Base-by-base conservation (phyloP, 192 early-diverging fungal genomes). In the Coemansia sp. region DNA sequence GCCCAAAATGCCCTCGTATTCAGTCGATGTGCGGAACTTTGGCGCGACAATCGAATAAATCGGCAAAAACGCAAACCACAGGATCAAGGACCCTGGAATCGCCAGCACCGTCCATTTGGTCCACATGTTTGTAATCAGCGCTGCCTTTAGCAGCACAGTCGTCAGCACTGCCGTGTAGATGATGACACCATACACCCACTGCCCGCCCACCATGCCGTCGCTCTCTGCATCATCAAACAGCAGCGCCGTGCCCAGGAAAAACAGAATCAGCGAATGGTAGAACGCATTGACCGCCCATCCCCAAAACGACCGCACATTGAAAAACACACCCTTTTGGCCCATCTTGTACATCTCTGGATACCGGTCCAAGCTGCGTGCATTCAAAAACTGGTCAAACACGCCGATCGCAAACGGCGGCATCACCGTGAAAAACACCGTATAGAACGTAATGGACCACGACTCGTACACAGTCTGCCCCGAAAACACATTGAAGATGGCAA, bases 261-360 rank as follows among this genome's bases (percentile, higher is more conserved):
- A 96, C 64, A 96, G 69, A 56, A 89, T 80, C 68, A 94, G 71
- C 19, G 96, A 97, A 85, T 98, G 95, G 68, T 84, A 93, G 65
- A 96, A 92, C 14, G 94, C 94, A 71, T 96, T 98, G 65, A 82
- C 62, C 32, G 94, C 89, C 90, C 93, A 97, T 22, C 88, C 86
- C 93, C 95, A 97, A 80, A 98, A 98, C 26, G 84, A 84, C 48
- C 81, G 83, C 58, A 90, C 88, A 77, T 95, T 96, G 82, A 97
- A 92, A 59, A 90, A 92, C 20, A 74, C 75, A 22, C 69, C 61
- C 59, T 64, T 71, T 56, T 77, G 81, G 18, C 89, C 89, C 43
- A 92, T 83, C 86, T 87, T 87, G 73, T 99, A 99, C 87, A 99
- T 87, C 83, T 99, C 96, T 10, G 97, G 97, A 72, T 99, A 99